These are phyloP conservation scores for Phaseolus lunatus DNA, from an alignment of 306 rosid genomes.

Conservation along the genomic window DNA sequence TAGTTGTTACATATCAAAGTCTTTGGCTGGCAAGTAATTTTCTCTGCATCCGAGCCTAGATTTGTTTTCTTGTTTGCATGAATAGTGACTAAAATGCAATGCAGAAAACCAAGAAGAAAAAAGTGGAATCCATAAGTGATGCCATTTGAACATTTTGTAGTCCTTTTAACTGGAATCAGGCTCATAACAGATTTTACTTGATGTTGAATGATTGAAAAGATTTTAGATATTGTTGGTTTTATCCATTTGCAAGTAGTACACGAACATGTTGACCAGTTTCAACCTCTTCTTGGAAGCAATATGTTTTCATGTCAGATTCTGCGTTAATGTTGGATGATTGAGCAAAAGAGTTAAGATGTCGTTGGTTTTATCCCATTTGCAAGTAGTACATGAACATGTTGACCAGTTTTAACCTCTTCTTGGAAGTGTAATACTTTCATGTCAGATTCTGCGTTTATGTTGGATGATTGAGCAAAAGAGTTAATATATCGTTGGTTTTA, in stretches of 20 bases:
- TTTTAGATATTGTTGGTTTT: neutral
- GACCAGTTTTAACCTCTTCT: conserved; percentile 1
- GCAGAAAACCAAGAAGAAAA: neutral
- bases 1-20: conserved; percentile 27
- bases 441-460: conserved; percentile 25
- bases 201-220: conserved; percentile 27
- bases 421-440: neutral
- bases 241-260: conserved; percentile 5
- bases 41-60: neutral
- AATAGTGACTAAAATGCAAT: conserved; percentile 19
- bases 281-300: conserved; percentile 6
- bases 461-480: conserved; percentile 26
- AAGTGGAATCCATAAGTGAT: neutral
- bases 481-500: conserved; percentile 3
- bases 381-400: conserved; percentile 16
- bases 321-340: conserved; percentile 27
- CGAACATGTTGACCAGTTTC: conserved; percentile 14
- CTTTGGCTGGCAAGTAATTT: neutral
- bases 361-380: conserved; percentile 23
- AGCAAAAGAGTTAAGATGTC: conserved; percentile 6
- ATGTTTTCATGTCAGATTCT: conserved; percentile 17
- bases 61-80: conserved; percentile 4
- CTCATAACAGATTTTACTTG: conserved; percentile 25
- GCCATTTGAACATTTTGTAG: conserved; percentile 26
- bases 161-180: conserved; percentile 11